phyloP scores from a whole-genome alignment of 2,329 filamentous ascomycete genomes.

The Aspergillus felis region DNA sequence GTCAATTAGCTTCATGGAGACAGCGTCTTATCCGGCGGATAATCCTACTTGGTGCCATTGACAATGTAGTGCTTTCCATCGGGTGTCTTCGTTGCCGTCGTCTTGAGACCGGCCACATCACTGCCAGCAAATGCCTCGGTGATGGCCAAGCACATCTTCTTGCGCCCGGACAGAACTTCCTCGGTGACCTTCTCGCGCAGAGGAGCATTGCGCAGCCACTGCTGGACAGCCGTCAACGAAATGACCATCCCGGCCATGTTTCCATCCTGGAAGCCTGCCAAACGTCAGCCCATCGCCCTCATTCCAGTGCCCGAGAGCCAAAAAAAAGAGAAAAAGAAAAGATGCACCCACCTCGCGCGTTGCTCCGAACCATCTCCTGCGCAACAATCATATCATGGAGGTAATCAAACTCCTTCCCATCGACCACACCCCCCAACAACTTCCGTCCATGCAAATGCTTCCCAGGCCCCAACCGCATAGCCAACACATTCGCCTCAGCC shows the following conservation, averaged over 20 bases:
- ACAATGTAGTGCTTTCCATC: conserved; percentile 70
- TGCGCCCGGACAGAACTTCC: conserved; percentile 73
- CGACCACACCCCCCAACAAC: conserved; percentile 65
- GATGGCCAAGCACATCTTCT: conserved; percentile 85
- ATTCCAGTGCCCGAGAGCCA: no score
- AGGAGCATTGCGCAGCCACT: conserved; percentile 67
- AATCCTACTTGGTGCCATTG: conserved; percentile 36
- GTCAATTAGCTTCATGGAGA: conserved; percentile 2
- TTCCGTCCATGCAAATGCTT: conserved; percentile 72
- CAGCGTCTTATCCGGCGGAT: background rate
- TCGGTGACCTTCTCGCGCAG: conserved; percentile 65
- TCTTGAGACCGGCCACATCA: conserved; percentile 75
- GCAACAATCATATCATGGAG: conserved; percentile 75
- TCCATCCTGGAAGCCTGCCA: conserved; percentile 69
- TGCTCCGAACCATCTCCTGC: conserved; percentile 69
- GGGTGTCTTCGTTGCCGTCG: conserved; percentile 70
- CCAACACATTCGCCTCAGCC: conserved; percentile 68
- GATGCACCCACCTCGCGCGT: conserved; percentile 53
- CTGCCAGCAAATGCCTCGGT: conserved; percentile 84
- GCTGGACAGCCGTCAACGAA: conserved; percentile 71
- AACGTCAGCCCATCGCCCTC: background rate
- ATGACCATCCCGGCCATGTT: conserved; percentile 87
- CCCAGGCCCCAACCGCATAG: conserved; percentile 79
- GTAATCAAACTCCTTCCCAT: conserved; percentile 80
- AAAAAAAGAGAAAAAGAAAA: no score